phyloP scores from a whole-genome alignment of 1,284 basidiomycete genomes.

The Cutaneotrichosporon sp. region DNA sequence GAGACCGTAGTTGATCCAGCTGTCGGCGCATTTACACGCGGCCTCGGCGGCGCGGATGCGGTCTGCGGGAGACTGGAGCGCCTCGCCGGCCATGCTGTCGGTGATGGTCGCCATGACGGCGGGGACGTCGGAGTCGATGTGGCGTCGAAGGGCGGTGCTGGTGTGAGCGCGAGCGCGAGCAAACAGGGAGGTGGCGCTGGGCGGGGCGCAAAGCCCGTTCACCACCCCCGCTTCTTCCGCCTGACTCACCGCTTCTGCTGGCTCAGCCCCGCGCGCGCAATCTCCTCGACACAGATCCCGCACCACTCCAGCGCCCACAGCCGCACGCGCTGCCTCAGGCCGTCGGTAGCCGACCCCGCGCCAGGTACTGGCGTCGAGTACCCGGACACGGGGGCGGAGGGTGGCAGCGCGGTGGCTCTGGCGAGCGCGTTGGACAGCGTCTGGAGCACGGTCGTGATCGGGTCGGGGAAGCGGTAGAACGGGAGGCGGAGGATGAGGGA shows the following conservation, averaged over 20 bases:
- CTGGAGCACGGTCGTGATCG: conserved; percentile 42
- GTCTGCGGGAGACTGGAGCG: conserved; percentile 28
- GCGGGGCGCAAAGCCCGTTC: background rate
- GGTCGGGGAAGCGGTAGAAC: conserved; percentile 43
- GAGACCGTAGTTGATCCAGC: conserved; percentile 71
- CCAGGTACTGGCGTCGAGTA: conserved; percentile 55
- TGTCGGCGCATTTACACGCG: conserved; percentile 73
- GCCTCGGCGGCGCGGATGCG: conserved; percentile 63
- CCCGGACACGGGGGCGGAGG: conserved; percentile 39
- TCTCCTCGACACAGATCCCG: conserved; percentile 79
- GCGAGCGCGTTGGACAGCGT: conserved; percentile 38
- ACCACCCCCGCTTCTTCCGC: background rate
- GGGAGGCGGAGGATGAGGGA: conserved; percentile 46
- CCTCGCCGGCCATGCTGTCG: conserved; percentile 55
- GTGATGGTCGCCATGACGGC: conserved; percentile 70
- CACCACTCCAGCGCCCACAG: conserved; percentile 68
- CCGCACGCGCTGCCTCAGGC: conserved; percentile 33
- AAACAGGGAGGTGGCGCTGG: background rate
- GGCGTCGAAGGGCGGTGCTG: conserved; percentile 39
- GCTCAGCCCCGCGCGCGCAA: conserved; percentile 69
- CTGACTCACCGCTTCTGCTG: conserved; percentile 68
- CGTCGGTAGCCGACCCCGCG: conserved; percentile 26
- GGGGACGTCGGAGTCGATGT: conserved; percentile 60
- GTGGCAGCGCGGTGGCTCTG: conserved; percentile 36
- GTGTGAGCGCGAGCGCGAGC: conserved; percentile 8